Evolutionary conservation across 306 rosid species (phyloP), one percentile per base, ranked within the genome.

Genomic region (Carpinus viminea): DNA sequence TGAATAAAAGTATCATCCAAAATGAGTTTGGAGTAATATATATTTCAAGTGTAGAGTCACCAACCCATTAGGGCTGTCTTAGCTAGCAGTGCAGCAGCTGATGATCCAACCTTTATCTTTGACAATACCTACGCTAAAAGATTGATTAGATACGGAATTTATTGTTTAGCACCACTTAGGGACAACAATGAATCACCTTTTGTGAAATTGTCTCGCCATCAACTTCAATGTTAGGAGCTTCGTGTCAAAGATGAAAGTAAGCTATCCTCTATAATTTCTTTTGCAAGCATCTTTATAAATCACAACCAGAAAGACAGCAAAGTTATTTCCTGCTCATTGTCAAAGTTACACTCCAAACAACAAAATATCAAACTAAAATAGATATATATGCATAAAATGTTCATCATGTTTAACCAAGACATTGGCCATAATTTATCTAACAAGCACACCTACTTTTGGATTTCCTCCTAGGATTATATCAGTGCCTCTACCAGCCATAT

Each of bases 401-500:
- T 46, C 52, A 36, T 68, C 51, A 41, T 31, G 47, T 26, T 16
- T 50, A 75, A 38, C 34, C 21, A 56, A 73, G 79, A 73, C 62
- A 70, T 24, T 69, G 56, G 70, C 61, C 74, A 73, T 34, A 83
- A 72, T 26, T 69, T 69, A 74, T 77, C 69, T 52, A 76, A 69
- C 70, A 69, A 72, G 85, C 28, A 71, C 11, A 87, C 88, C 76
- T 88, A 92, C 98, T 85, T 92, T 92, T 68, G 98, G 98, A 91
- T 94, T 94, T 85, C 98, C 98, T 77, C 98, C 98, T 24, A 94
- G 90, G 85, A 95, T 95, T 88, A 95, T 95, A 86, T 92, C 98
- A 62, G 98, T 95, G 87, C 98, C 98, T 86, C 98, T 91, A 80
- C 98, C 98, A 79, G 98, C 98, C 98, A 95, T 94, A 85, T 94